Percentiles rank a stretch among this genome's conserved stretches.
These are phyloP conservation scores for Urochloa ruziziensis DNA, from an alignment of 176 grass and related monocot species.

Conservation along the genomic window DNA sequence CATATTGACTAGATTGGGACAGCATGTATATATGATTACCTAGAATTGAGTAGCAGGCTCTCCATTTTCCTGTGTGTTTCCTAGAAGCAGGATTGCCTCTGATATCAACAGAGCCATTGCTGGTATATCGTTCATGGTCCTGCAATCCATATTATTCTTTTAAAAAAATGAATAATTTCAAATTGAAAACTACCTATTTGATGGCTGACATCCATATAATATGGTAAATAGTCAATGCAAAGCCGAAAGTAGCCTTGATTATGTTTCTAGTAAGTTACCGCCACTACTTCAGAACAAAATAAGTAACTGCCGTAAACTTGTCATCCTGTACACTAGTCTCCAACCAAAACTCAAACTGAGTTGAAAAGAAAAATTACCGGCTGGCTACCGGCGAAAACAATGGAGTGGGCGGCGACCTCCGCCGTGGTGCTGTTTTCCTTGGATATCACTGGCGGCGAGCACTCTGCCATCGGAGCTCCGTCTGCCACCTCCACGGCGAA, in stretches of 20 bases:
- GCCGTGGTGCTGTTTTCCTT: neutral
- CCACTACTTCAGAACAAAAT: neutral
- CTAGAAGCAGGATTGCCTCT: conserved; percentile 9
- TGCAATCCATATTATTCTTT: neutral
- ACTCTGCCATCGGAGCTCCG: neutral
- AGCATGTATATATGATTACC: neutral
- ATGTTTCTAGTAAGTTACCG: neutral
- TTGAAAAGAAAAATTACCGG: neutral
- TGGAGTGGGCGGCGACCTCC: neutral
- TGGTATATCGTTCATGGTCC: neutral
- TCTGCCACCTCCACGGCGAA: neutral
- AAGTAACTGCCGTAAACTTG: neutral
- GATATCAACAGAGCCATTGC: conserved; percentile 19
- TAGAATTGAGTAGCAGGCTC: conserved; percentile 37
- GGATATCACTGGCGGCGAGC: neutral
- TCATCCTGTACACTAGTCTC: too few relatives aligned
- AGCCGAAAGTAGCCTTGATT: neutral
- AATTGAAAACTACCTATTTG: neutral
- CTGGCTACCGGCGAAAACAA: neutral
- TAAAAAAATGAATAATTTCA: too few relatives aligned
- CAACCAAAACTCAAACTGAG: neutral
- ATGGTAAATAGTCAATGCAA: neutral
- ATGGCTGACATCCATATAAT: neutral
- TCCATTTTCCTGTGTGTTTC: conserved; percentile 27
- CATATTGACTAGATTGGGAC: neutral